Evolutionary conservation across 2,329 filamentous ascomycete species (phyloP).

Genomic region (Trichoderma endophyticum): DNA sequence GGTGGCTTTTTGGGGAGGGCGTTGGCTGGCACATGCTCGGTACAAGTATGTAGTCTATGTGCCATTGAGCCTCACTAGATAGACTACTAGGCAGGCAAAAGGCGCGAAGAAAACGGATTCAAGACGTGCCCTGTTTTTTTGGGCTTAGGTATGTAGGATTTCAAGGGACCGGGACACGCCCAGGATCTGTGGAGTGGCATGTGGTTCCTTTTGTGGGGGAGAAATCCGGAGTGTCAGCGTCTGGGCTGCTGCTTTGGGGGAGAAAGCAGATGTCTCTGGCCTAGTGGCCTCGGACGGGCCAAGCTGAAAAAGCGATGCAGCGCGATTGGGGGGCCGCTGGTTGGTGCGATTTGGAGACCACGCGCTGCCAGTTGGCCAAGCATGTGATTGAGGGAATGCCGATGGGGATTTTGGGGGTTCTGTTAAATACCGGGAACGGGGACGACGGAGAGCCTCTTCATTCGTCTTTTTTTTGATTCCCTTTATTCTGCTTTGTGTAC

Average conservation of each 20-base stretch:
- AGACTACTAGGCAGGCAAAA: background rate
- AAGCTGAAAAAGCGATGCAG: background rate
- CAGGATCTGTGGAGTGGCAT: background rate
- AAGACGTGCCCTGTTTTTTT: background rate
- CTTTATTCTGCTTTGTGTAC: background rate
- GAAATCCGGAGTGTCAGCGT: background rate
- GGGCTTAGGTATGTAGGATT: background rate
- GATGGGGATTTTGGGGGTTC: constrained; percentile 1
- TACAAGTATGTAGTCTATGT: background rate
- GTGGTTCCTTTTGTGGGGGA: background rate
- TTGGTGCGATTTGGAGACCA: background rate
- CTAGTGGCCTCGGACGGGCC: background rate
- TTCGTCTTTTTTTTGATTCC: background rate
- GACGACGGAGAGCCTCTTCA: background rate
- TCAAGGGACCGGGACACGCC: background rate
- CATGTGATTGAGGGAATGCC: constrained; percentile 18
- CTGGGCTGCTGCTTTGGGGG: background rate
- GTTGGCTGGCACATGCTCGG: background rate
- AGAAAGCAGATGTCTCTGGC: background rate
- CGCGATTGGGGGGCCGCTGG: background rate
- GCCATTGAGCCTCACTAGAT: background rate
- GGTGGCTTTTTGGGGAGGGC: background rate
- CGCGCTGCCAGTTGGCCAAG: background rate
- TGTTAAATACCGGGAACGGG: constrained; percentile 4
- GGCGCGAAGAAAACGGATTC: background rate